Evolutionary conservation across 2,329 filamentous ascomycete genomes (phyloP).

Genomic region (Calonectria honghensis): DNA sequence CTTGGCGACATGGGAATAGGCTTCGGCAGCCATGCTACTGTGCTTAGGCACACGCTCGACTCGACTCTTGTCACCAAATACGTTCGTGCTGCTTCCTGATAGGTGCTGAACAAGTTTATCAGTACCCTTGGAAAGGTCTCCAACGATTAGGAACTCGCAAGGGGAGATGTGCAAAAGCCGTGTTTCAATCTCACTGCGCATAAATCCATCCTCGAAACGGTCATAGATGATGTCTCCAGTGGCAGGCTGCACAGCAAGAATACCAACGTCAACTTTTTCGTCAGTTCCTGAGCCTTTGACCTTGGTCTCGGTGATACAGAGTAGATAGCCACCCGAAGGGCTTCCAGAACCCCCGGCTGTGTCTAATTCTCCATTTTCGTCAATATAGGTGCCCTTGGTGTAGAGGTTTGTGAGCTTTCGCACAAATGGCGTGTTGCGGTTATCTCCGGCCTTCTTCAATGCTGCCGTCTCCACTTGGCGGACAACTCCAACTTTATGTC

Average conservation of each 20-base stretch:
- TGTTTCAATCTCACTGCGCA: conserved; percentile 97
- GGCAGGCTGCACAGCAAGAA: conserved; percentile 94
- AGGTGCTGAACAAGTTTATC: conserved; percentile 95
- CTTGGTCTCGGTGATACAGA: conserved; percentile 93
- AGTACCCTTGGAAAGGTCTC: conserved; percentile 90
- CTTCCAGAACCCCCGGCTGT: conserved; percentile 65
- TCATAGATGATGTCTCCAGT: conserved; percentile 98
- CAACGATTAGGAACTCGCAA: conserved; percentile 95
- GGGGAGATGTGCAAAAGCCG: conserved; percentile 95
- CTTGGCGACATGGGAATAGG: conserved; percentile 90
- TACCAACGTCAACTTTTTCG: conserved; percentile 93
- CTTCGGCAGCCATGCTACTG: conserved; percentile 88
- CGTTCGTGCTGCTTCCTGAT: conserved; percentile 90
- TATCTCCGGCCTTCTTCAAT: conserved; percentile 95
- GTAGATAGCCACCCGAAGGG: conserved; percentile 86
- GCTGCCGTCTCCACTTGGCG: conserved; percentile 96
- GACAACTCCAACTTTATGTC: conserved; percentile 97
- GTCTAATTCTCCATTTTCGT: conserved; percentile 90
- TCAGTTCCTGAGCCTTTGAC: conserved; percentile 87
- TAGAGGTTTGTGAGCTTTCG: conserved; percentile 97
- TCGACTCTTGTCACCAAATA: conserved; percentile 93
- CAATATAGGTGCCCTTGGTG: conserved; percentile 98
- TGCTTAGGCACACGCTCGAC: conserved; percentile 86
- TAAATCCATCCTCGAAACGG: conserved; percentile 96
- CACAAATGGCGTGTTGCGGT: conserved; percentile 92